Base-by-base conservation (phyloP, 495 filamentous ascomycete genomes). In the Aspergillus biplanus region DNA sequence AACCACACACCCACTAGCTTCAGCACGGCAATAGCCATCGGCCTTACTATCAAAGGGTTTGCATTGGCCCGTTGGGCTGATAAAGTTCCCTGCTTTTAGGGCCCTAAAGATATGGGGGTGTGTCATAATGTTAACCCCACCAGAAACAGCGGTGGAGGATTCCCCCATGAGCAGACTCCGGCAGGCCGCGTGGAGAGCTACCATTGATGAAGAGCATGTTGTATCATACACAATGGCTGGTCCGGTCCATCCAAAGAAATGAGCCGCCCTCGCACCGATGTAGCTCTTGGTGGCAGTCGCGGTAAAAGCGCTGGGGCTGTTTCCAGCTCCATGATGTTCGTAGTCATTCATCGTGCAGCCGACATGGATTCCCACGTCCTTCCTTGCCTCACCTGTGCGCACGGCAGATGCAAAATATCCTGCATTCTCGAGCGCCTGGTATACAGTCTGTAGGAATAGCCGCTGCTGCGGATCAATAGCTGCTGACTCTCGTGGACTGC, bases 11-110 rank as follows among this genome's bases (percentile, higher is more conserved):
- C 78, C 89, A 44, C 81, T 81, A 33, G 78, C 85, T 58, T 92
- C 90, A 4, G 81, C 88, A 44, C 90, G 81, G 67, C 88, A 91
- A 71, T 91, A 93, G 0, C 90, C 90, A 65, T 91, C 85, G 6
- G 87, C 89, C 6, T 79, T 77, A 46, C 83, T 79, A 66, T 91
- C 88, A 60, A 91, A 92, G 0, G 89, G 83, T 49, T 91, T 90
- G 69, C 87, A 90, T 7, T 65, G 61, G 0, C 79, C 80, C 0
- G 73, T 80, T 0, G 70, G 66, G 56, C 72, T 80, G 0, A 81
- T 44, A 58, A 82, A 81, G 0, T 56, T 66, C 3, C 64, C 77
- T 0, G 44, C 75, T 6, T 61, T 63, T 1, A 79, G 65, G 60
- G 77, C 75, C 50, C 76, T 69, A 15, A 66, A 71, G 16, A 49